A percentile compares a stretch with the other conserved stretches of the same genome.
These are phyloP conservation scores for Sphagnum fallax DNA, from an alignment of 228 moss, liverwort and hornwort species.

Conservation along the genomic window DNA sequence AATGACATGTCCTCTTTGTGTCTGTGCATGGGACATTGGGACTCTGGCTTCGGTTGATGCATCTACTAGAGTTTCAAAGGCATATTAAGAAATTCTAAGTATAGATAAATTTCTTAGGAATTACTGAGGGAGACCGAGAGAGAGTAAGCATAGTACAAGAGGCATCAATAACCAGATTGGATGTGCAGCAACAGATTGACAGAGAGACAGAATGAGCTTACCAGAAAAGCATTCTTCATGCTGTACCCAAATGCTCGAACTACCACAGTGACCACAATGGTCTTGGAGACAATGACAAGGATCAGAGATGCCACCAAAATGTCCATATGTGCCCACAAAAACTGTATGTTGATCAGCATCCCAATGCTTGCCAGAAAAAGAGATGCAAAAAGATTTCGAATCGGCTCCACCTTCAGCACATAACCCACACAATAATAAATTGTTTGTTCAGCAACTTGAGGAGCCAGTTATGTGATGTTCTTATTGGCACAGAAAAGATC, in stretches of 20 bases:
- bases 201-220: constrained; percentile 18
- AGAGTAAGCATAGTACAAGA: no score
- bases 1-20: no score
- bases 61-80: no score
- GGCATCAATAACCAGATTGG: no score
- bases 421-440: background rate
- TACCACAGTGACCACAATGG: constrained; percentile 72
- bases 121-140: no score
- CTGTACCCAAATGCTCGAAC: constrained; percentile 77
- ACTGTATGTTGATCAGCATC: constrained; percentile 88
- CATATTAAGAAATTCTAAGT: no score
- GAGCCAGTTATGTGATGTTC: no score
- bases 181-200: no score
- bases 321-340: constrained; percentile 98
- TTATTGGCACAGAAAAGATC: background rate
- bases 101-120: no score
- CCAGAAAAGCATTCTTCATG: constrained; percentile 79
- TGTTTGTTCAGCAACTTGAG: background rate
- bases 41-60: no score
- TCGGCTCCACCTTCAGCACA: constrained; percentile 66
- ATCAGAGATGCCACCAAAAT: constrained; percentile 89
- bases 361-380: constrained; percentile 92
- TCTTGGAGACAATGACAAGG: constrained; percentile 90
- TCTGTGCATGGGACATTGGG: no score
- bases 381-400: constrained; percentile 83